Base-by-base conservation (phyloP, 176 grass and related monocot species). In the Triticum turgidum region DNA sequence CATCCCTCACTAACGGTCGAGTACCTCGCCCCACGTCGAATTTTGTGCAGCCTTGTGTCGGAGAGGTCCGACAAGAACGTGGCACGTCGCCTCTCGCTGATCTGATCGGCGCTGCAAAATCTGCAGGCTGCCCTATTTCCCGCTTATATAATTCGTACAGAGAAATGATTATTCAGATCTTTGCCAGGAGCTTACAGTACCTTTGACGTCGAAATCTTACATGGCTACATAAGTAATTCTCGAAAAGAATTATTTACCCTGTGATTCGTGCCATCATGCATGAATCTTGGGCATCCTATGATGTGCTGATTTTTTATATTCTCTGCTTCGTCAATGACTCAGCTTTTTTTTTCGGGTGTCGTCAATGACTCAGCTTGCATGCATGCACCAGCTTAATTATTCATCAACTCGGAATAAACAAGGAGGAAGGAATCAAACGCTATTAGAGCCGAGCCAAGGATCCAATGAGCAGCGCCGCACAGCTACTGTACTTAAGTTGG, bases 391-490 rank as follows among this genome's bases (percentile, higher is more conserved):
- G 11, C 52, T 27, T 39, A 70, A 11, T 32, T 77, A 15, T 69
- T 70, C 10, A 3, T 11, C 45, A 42, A 49, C 45, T 63, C 61
- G 2, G n/a, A 38, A 32, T 42, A 72, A 13, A 32, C 38, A 22
- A 72, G 37, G 69, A 82, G 64, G 52, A 73, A 81, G 11, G 70
- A 68, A 72, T 41, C 69, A 34, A 79, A 64, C 54, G 32, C 63
- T 15, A 7, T 54, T 15, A 21, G n/a, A 27, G 29, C 44, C 44
- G 84, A 73, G 41, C 44, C 44, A 80, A 66, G 66, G 24, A 90
- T 87, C 84, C 84, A 74, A 87, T 59, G 89, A 77, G 12, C 11
- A 34, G 25, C 30, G 56, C 69, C 25, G 29, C 15, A 39, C 20
- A 49, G 61, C 75, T 63, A 78, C 35, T 6, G 35, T 37, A 41